Base-by-base conservation (phyloP, 352 stramenopile species). In the Phytophthora fragariae region DNA sequence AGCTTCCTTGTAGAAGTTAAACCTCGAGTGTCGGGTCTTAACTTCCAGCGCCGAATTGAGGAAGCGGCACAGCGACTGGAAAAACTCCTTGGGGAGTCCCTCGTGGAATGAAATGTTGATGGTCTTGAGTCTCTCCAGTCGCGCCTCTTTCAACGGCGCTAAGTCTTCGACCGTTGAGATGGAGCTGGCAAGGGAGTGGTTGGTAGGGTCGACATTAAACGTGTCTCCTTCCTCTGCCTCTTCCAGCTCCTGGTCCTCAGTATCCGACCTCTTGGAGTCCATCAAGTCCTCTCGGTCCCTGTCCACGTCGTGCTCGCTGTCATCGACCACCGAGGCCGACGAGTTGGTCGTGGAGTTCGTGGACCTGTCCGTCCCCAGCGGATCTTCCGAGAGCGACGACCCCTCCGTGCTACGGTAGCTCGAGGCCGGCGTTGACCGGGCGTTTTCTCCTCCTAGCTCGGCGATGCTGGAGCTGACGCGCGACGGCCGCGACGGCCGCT, bases 1-100 rank as follows among this genome's bases (percentile, higher is more conserved):
- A 10, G 88, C 73, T 70, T 96, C 90, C 72, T 96, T 96, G 82
- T 92, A 93, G 60, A 94, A 94, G 65, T 92, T 94, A 74, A 96
- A 94, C 10, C 85, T 83, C 59, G 88, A 92, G 70, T 95, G 88
- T 15, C 88, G 81, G 7, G 87, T 94, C 82, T 95, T 95, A 65
- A 94, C 65, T 56, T 96, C 90, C 39, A 96, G 61, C 7, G 80
- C 83, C n/a, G 84, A 81, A 47, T 90, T 79, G 31, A 96, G 75
- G 66, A 94, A 96, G 11, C 90, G 88, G 21, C 76, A 77, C 9
- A 96, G 66, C 11, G 86, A 79, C 65, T 87, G 78, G 68, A 92
- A 96, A 65, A 96, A 96, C 64, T 94, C 86, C 33, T 79, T 86
- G 3, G 90, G 86, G 0, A 95, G 74, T 3, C 90, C 90, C 41